Conservation (phyloP, 495 filamentous ascomycete genomes). For the Podospora pseudocomata region DNA sequence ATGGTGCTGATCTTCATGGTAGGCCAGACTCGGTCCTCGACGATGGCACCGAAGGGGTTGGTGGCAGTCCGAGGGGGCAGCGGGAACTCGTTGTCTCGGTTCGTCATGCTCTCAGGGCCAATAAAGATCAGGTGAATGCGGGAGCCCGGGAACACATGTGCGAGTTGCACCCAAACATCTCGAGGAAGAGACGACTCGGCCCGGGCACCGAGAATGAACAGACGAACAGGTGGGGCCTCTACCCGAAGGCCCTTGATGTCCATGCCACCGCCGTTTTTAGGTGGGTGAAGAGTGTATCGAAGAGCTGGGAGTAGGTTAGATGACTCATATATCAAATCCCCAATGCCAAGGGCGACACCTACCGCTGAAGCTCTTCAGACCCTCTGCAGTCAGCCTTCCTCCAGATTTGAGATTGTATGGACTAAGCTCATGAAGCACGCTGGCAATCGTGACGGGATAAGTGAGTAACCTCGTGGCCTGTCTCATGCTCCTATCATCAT, state of each 20-base stretch:
- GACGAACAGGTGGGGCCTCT: slow-evolving; percentile 77
- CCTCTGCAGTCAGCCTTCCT: slow-evolving; percentile 76
- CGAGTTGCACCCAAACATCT: slow-evolving; percentile 88
- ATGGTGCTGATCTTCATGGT: slow-evolving; percentile 94
- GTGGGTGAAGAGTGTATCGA: slow-evolving; percentile 89
- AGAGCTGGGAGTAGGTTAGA: slow-evolving; percentile 56
- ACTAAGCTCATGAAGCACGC: slow-evolving; percentile 87
- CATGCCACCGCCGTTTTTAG: slow-evolving; percentile 66
- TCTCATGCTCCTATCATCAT: slow-evolving; percentile 78
- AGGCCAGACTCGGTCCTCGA: slow-evolving; percentile 80
- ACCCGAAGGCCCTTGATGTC: slow-evolving; percentile 76
- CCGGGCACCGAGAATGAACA: slow-evolving; percentile 93
- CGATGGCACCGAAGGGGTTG: slow-evolving; percentile 89
- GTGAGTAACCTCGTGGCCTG: slow-evolving; percentile 91
- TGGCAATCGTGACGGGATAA: slow-evolving; percentile 87
- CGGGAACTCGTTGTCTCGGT: slow-evolving; percentile 85
- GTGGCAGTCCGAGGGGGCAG: slow-evolving; percentile 73
- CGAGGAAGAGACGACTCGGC: slow-evolving; percentile 94
- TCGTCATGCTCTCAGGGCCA: slow-evolving; percentile 90
- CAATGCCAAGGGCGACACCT: slow-evolving; percentile 31
- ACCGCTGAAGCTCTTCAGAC: slow-evolving; percentile 90
- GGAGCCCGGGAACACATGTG: slow-evolving; percentile 80
- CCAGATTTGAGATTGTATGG: slow-evolving; percentile 75
- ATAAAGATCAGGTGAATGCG: slow-evolving; percentile 88
- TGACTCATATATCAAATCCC: not conserved